Evolutionary conservation across 805 yeast genomes (phyloP), one percentile per base, ranked within the genome.

Genomic region (Barnettozyma salicaria): DNA sequence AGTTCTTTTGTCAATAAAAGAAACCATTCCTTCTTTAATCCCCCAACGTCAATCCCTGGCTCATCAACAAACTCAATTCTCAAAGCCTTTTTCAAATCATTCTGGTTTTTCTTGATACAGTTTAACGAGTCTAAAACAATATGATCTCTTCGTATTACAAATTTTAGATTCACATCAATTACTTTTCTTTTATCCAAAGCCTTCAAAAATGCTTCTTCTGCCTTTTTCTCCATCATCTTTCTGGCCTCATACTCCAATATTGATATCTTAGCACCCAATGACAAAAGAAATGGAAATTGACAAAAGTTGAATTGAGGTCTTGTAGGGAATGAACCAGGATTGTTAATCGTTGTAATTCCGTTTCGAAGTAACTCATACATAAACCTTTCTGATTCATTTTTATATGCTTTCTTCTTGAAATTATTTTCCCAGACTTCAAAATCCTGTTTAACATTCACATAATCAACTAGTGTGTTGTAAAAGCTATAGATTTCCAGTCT

Each of bases 31-130:
- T 88, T 89, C 50, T 81, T 76, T 41, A 90, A 67, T 0, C 98
- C 98, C 2, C 98, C 97, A 1, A 88, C 97, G 63, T 90, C 98
- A 17, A 90, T 74, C 0, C 97, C 98, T 0, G 89, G 94, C 53
- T 90, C 98, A 41, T 79, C 79, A 4, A 80, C 63, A 56, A 92
- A 90, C 49, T 84, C 89, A 7, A 92, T 80, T 43, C 76, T 71
- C 21, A 90, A 59, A 2, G 86, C 73, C 52, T 89, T 88, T 49
- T 81, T 77, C 40, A 88, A 65, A 50, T 84, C 85, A 9, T 58
- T 56, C 28, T 65, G 68, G 48, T 76, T 76, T 4, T 66, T 59
- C 47, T 77, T 72, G 24, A 82, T 74, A 22, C 75, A 68, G 7
- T 74, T 62, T 30, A 92, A 58, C 2, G 97, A 87, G 56, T 90